A percentile compares a stretch with the other conserved stretches of the same genome.
Conservation (phyloP, 2,329 filamentous ascomycete genomes). For the Arthrobotrys sinensis region DNA sequence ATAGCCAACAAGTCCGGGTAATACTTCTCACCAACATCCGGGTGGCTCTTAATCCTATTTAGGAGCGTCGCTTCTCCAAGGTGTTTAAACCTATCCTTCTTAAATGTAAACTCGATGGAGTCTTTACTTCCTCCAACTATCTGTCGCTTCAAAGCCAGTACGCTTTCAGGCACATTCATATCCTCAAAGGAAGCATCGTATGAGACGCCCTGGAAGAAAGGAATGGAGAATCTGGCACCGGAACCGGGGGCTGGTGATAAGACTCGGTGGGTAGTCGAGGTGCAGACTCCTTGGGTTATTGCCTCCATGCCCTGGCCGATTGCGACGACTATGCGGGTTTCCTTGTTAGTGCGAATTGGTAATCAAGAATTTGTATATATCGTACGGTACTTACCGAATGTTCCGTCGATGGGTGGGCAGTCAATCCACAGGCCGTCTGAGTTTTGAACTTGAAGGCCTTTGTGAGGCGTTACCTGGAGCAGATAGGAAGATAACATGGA, state of each 20-base stretch:
- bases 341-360: slow-evolving; percentile 1
- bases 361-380: not conserved
- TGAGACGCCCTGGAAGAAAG: slow-evolving; percentile 89
- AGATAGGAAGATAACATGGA: slow-evolving; percentile 87
- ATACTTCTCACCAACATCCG: slow-evolving; percentile 87
- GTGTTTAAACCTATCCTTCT: slow-evolving; percentile 77
- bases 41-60: slow-evolving; percentile 88
- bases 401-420: slow-evolving; percentile 81
- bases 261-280: slow-evolving; percentile 85
- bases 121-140: slow-evolving; percentile 73
- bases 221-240: slow-evolving; percentile 83
- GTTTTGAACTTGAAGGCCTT: slow-evolving; percentile 87
- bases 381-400: slow-evolving; percentile 70
- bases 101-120: slow-evolving; percentile 90
- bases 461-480: slow-evolving; percentile 82
- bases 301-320: slow-evolving; percentile 91
- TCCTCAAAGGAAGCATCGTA: slow-evolving; percentile 85
- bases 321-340: slow-evolving; percentile 76
- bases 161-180: slow-evolving; percentile 74
- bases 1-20: slow-evolving; percentile 75
- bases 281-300: slow-evolving; percentile 85
- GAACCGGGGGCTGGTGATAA: slow-evolving; percentile 78
- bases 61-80: slow-evolving; percentile 87
- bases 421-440: slow-evolving; percentile 84
- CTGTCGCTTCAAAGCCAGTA: slow-evolving; percentile 69